Conservation (phyloP, 345 rosid species). For the Nephelium lappaceum region DNA sequence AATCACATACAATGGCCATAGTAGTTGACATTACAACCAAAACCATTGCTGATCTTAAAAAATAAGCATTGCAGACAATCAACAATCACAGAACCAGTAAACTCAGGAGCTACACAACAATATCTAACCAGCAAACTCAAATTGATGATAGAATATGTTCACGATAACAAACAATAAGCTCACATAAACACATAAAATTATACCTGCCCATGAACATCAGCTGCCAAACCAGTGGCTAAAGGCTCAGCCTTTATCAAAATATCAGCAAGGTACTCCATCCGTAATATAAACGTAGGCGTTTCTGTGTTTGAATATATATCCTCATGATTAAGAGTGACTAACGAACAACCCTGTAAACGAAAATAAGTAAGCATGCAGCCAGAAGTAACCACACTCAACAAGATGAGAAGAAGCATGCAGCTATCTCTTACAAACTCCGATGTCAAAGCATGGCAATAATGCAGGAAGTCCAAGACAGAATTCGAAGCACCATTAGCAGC, state of each 20-base stretch:
- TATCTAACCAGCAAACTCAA: background rate
- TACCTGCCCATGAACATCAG: slow-evolving; percentile 97
- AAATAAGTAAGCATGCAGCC: slow-evolving; percentile 21
- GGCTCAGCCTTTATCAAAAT: slow-evolving; percentile 79
- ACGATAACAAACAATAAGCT: background rate
- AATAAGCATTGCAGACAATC: background rate
- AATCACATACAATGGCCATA: no score
- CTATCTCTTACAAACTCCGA: slow-evolving; percentile 65
- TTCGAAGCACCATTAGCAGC: slow-evolving; percentile 65
- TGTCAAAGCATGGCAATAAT: slow-evolving; percentile 76
- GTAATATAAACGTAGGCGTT: slow-evolving; percentile 50
- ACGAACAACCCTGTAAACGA: slow-evolving; percentile 66
- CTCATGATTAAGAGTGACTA: slow-evolving; percentile 69
- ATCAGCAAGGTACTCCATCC: slow-evolving; percentile 75
- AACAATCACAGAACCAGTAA: background rate
- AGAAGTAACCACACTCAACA: background rate
- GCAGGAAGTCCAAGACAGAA: slow-evolving; percentile 73
- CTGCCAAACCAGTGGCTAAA: slow-evolving; percentile 88
- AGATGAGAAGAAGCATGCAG: background rate
- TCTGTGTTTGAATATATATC: slow-evolving; percentile 69
- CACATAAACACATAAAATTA: background rate
- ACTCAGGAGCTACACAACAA: background rate
- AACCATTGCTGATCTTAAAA: background rate
- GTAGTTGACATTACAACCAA: background rate
- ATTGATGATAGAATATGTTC: background rate